Conservation (phyloP, 768 basidiomycete genomes). For the Termitomyces sp. region DNA sequence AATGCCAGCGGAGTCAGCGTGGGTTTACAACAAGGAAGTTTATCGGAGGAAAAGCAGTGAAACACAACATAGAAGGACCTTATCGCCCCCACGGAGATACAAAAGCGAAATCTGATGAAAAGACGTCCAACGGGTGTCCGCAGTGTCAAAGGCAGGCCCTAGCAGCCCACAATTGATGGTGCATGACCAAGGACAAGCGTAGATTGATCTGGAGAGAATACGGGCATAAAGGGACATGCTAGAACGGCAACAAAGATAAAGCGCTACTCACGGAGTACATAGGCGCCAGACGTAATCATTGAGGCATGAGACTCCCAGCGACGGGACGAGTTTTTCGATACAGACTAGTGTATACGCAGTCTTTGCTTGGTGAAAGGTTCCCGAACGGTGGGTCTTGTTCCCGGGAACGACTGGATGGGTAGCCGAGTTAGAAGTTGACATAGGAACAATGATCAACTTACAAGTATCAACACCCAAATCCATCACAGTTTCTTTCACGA, state of each 20-base stretch:
- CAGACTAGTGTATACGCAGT: conserved; percentile 67
- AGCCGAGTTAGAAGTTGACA: conserved; percentile 1
- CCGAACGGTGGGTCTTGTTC: not conserved
- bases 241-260: not conserved
- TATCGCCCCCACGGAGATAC: not conserved
- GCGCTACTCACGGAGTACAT: conserved; percentile 59
- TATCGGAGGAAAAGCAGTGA: not conserved
- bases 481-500: conserved; percentile 20
- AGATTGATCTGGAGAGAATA: not conserved
- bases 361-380: conserved; percentile 30
- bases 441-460: conserved; percentile 1
- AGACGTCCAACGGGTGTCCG: not conserved
- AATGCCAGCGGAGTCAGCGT: conserved; percentile 13
- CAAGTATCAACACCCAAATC: conserved; percentile 9
- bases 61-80: not conserved
- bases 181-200: not conserved
- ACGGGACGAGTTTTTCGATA: conserved; percentile 74
- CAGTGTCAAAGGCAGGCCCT: not conserved
- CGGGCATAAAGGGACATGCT: not conserved
- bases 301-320: conserved; percentile 50
- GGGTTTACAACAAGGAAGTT: not conserved
- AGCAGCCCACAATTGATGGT: not conserved
- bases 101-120: not conserved
- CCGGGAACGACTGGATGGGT: conserved; percentile 7
- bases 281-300: conserved; percentile 54